Conservation (phyloP, 179 eudicot species). For the Pouteria campechiana region DNA sequence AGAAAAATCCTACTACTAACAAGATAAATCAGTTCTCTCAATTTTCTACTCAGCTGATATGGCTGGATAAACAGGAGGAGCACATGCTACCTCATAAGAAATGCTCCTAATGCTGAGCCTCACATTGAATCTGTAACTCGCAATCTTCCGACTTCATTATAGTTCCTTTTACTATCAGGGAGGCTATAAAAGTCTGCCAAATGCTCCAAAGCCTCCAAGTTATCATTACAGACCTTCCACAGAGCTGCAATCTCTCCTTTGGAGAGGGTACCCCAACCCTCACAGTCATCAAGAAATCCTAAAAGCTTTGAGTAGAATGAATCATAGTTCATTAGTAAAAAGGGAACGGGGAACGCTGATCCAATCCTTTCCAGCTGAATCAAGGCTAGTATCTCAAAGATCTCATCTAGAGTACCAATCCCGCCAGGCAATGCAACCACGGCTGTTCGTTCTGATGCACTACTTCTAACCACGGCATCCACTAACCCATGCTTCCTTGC, state of each 20-base stretch:
- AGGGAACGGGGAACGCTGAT: conserved; percentile 63
- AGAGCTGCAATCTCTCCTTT: conserved; percentile 66
- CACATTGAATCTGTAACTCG: too few relatives aligned
- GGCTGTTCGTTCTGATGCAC: conserved; percentile 59
- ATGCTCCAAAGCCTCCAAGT: conserved; percentile 55
- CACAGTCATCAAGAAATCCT: conserved; percentile 55
- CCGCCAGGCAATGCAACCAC: conserved; percentile 91
- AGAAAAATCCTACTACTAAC: too few relatives aligned
- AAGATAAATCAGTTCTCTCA: too few relatives aligned
- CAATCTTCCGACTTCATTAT: too few relatives aligned
- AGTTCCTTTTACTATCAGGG: too few relatives aligned
- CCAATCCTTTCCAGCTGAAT: conserved; percentile 81
- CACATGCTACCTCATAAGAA: too few relatives aligned
- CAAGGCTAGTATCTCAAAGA: conserved; percentile 70
- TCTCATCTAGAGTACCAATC: conserved; percentile 83
- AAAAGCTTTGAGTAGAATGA: conserved; percentile 70
- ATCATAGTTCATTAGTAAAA: conserved; percentile 80
- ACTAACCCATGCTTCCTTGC: conserved; percentile 96
- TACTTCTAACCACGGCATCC: conserved; percentile 78
- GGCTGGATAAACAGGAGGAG: too few relatives aligned
- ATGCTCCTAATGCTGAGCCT: too few relatives aligned
- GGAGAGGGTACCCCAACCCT: conserved; percentile 56
- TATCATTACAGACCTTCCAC: conserved; percentile 67
- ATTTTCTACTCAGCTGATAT: too few relatives aligned
- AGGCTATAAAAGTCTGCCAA: conserved; percentile 48